Percentiles rank a stretch among this genome's conserved stretches.
phyloP scores from a whole-genome alignment of 345 rosid species.

The Lepidium africanum region DNA sequence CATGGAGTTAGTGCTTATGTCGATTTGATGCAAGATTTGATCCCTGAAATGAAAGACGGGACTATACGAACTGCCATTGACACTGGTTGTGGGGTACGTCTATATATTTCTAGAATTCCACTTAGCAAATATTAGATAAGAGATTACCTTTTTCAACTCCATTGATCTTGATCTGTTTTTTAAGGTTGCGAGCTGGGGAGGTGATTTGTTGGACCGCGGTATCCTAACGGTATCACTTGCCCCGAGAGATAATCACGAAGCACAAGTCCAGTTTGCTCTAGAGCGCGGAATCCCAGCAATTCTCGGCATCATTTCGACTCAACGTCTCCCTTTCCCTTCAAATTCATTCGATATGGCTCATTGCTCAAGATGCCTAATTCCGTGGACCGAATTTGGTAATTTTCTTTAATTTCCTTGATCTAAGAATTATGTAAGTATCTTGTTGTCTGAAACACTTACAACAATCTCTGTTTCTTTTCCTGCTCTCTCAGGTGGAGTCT shows the following conservation, averaged over 20 bases:
- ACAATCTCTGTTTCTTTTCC: neutral
- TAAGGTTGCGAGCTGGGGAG: conserved; percentile 99
- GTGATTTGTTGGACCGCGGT: conserved; percentile 84
- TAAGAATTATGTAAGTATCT: neutral
- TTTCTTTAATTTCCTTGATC: neutral
- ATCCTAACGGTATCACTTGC: conserved; percentile 91
- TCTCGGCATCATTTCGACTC: conserved; percentile 94
- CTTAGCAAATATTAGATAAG: neutral
- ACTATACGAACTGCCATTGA: conserved; percentile 88
- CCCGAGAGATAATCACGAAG: conserved; percentile 98
- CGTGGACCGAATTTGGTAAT: conserved; percentile 98
- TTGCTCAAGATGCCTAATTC: conserved; percentile 99
- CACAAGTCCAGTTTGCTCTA: conserved; percentile 96
- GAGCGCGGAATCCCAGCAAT: conserved; percentile 99
- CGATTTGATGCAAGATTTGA: conserved; percentile 86
- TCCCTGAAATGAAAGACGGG: conserved; percentile 93
- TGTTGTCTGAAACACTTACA: neutral
- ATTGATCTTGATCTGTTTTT: neutral
- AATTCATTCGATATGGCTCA: conserved; percentile 98
- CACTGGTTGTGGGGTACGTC: conserved; percentile 95
- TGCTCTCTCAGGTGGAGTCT: conserved; percentile 74
- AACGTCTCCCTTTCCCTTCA: conserved; percentile 97
- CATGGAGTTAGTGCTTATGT: conserved; percentile 90
- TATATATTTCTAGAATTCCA: neutral
- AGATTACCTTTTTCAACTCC: neutral